Percentiles rank a stretch among this genome's conserved stretches.
Evolutionary conservation across 345 rosid genomes (phyloP).

Genomic region (Turritis glabra): DNA sequence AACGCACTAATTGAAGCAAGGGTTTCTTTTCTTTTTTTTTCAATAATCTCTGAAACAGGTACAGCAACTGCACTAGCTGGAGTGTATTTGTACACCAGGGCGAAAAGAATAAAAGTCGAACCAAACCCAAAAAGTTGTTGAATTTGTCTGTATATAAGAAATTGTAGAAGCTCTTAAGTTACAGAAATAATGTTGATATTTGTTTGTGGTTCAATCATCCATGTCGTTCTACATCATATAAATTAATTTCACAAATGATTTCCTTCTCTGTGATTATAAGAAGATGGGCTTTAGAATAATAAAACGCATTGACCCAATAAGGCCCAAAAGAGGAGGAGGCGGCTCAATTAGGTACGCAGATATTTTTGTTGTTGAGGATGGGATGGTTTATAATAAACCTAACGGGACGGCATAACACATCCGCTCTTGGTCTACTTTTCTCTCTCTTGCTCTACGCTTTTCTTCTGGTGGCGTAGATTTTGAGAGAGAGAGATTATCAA

Average conservation of each 20-base stretch:
- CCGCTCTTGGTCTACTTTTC: background rate
- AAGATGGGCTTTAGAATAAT: no score
- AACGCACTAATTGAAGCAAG: no score
- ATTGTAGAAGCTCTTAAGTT: background rate
- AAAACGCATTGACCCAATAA: no score
- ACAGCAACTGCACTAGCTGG: conserved; percentile 77
- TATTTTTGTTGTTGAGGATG: background rate
- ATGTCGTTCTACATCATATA: background rate
- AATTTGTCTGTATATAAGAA: conserved; percentile 18
- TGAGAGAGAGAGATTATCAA: conserved; percentile 7
- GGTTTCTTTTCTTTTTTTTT: no score
- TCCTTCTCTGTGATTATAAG: no score
- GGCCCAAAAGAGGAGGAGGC: conserved; percentile 28
- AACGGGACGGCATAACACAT: background rate
- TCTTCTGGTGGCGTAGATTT: conserved; percentile 35
- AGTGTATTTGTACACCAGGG: conserved; percentile 68
- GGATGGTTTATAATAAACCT: conserved; percentile 17
- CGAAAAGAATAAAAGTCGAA: conserved; percentile 49
- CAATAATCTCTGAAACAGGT: conserved; percentile 45
- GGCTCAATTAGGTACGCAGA: conserved; percentile 7
- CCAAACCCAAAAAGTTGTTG: conserved; percentile 41
- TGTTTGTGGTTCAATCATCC: no score
- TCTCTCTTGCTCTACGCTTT: conserved; percentile 32
- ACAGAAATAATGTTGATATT: no score
- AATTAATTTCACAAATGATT: no score